Evolutionary conservation across 2,329 filamentous ascomycete genomes (phyloP), one percentile per base, ranked within the genome.

Genomic region (Trichoderma endophyticum): DNA sequence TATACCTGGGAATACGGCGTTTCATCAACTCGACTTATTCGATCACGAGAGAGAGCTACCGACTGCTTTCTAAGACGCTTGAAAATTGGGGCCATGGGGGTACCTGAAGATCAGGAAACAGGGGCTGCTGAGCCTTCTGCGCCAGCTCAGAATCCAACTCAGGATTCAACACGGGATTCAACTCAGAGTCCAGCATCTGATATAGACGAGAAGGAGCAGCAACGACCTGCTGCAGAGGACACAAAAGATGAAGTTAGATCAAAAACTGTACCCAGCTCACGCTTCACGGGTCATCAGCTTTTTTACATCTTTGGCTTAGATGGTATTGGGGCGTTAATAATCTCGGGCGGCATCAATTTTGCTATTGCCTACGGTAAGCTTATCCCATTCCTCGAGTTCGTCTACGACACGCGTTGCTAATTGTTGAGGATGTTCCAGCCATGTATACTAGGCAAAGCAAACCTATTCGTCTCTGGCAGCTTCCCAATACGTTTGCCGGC

Each of bases 241-340:
- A 11, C 57, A 14, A 15, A 21, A 18, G 18, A 34, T 6, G 36
- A 11, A 2, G 3, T 3, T 18, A 34, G 24, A 26, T 34, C 39
- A 14, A 51, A 34, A 8, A 26, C 28, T 3, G 36, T 34, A 15
- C 56, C 66, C 6, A 69, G 56, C 36, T 26, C 56, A 18, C 56
- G 21, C 2, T 69, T 69, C 21, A 61, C 66, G 7, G 56, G 28
- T 2, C 56, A 60, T 14, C 66, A 69, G 14, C 57, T 69, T 5
- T 69, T 69, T 9, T 69, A 69, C 66, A 51, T 69, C 28, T 69
- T 69, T 61, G 66, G 66, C n/a, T 34, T 69, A 7, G 56, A 69
- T 51, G 66, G 66, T 3, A 15, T 69, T 12, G 66, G 66, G n/a
- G 66, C 66, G 18, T 26, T 69, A 7, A 30, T 30, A 18, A n/a